phyloP scores from a whole-genome alignment of 2,329 filamentous ascomycete species.

The Coccinonectria pachysandricola region DNA sequence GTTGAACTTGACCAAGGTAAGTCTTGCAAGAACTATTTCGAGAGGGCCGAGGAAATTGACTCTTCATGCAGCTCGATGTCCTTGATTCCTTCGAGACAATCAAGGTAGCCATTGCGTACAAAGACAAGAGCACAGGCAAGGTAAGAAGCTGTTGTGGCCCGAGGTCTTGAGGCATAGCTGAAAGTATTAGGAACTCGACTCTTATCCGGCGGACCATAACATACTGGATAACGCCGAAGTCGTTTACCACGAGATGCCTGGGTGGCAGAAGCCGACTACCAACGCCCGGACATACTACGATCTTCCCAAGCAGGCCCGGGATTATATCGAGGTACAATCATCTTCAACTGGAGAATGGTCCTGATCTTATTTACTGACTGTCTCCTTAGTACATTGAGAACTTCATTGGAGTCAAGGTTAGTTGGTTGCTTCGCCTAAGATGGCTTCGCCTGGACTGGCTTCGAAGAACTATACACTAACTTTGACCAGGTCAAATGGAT shows the following conservation, averaged over 20 bases:
- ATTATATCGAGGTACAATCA: conserved; percentile 45
- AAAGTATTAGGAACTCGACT: conserved; percentile 25
- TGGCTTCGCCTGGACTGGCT: conserved; percentile 7
- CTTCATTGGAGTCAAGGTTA: conserved; percentile 47
- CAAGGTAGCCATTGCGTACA: conserved; percentile 66
- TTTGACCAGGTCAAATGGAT: conserved; percentile 44
- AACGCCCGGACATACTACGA: conserved; percentile 49
- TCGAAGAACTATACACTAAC: conserved; percentile 10
- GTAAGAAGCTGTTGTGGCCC: too few species aligned
- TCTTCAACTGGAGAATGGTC: conserved; percentile 5
- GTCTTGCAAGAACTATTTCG: too few species aligned
- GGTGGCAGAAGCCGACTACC: conserved; percentile 58
- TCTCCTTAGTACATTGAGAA: conserved; percentile 48
- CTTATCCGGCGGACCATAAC: conserved; percentile 54
- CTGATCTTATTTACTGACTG: conserved; percentile 7
- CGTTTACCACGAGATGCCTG: conserved; percentile 56
- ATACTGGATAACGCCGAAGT: conserved; percentile 50
- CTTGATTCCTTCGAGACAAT: conserved; percentile 65
- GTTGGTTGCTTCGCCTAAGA: too few species aligned
- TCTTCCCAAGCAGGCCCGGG: conserved; percentile 52
- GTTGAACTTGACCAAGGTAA: conserved; percentile 44
- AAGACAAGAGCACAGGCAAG: too few species aligned
- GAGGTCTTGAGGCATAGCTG: too few species aligned
- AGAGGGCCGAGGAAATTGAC: conserved; percentile 2
- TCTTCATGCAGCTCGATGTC: conserved; percentile 27